Percentiles rank a stretch among this genome's conserved stretches.
These are phyloP conservation scores for Microstegium vimineum DNA, from an alignment of 176 grass and related monocot species.

Conservation along the genomic window DNA sequence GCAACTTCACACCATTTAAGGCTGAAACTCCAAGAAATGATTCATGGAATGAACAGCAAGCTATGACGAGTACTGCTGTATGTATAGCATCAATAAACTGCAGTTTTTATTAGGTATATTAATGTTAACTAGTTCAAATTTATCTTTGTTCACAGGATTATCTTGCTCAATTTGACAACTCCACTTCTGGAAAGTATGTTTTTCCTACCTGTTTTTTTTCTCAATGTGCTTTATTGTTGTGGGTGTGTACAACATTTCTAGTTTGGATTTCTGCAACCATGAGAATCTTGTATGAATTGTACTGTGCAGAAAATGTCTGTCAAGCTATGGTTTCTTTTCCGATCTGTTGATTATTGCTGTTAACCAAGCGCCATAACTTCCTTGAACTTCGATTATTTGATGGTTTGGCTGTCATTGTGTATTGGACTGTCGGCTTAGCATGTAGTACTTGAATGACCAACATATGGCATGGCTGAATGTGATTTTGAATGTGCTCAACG, in stretches of 20 bases:
- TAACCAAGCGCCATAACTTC: constrained; percentile 9
- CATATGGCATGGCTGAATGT: constrained; percentile 2
- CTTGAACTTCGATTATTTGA: constrained; percentile 11
- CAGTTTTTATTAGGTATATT: constrained; percentile 12
- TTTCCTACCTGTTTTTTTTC: constrained; percentile 22
- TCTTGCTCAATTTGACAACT: constrained; percentile 63
- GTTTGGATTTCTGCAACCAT: background rate
- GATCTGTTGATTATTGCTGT: background rate
- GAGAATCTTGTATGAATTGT: background rate
- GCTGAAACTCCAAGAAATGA: constrained; percentile 71
- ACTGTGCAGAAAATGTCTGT: background rate
- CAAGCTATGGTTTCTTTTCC: background rate
- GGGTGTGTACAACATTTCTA: background rate
- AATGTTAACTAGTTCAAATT: constrained; percentile 20
- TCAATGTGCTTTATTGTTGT: constrained; percentile 17
- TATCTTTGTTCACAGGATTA: constrained; percentile 59
- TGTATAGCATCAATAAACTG: constrained; percentile 34
- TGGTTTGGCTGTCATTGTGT: background rate
- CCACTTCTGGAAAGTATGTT: constrained; percentile 69
- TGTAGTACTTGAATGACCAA: background rate
- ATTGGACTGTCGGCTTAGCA: background rate
- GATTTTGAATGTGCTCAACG: background rate
- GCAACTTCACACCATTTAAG: constrained; percentile 87
- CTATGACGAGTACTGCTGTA: constrained; percentile 89
- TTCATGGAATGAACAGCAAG: constrained; percentile 91